Conservation (phyloP, 495 filamentous ascomycete species). For the Schizothecium vesticola region DNA sequence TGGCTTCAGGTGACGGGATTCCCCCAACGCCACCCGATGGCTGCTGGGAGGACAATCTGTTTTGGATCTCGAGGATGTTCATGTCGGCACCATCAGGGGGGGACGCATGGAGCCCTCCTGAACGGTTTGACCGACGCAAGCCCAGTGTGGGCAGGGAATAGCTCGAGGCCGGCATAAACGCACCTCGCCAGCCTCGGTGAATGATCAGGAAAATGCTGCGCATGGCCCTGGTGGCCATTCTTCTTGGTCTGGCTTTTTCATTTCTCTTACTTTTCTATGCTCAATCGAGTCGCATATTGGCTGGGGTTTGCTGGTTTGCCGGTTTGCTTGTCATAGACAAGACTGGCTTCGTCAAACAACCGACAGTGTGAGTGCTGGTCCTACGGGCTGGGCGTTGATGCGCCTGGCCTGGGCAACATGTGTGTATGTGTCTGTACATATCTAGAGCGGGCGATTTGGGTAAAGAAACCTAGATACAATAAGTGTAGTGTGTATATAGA, state of each 20-base stretch:
- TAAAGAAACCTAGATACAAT: not conserved
- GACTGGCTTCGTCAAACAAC: not conserved
- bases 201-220: not conserved
- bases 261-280: not conserved
- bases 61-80: conserved; percentile 28
- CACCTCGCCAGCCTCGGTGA: not conserved
- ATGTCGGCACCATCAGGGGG: conserved; percentile 2
- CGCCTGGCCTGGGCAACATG: not conserved
- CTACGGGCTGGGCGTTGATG: no score
- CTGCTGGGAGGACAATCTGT: conserved; percentile 28
- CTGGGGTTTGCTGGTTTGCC: not conserved
- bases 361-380: not conserved
- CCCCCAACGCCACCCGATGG: conserved; percentile 14
- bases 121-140: conserved; percentile 15
- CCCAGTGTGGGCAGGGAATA: conserved; percentile 20
- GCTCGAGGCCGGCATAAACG: not conserved
- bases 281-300: not conserved
- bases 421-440: not conserved
- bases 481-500: not conserved
- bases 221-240: not conserved
- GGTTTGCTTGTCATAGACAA: not conserved
- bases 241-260: not conserved
- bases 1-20: conserved; percentile 14
- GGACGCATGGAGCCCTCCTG: conserved; percentile 17
- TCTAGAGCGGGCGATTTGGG: not conserved